Evolutionary conservation across 2,329 filamentous ascomycete species (phyloP), one percentile per base, ranked within the genome.

Genomic region (Diaporthe longicolla): DNA sequence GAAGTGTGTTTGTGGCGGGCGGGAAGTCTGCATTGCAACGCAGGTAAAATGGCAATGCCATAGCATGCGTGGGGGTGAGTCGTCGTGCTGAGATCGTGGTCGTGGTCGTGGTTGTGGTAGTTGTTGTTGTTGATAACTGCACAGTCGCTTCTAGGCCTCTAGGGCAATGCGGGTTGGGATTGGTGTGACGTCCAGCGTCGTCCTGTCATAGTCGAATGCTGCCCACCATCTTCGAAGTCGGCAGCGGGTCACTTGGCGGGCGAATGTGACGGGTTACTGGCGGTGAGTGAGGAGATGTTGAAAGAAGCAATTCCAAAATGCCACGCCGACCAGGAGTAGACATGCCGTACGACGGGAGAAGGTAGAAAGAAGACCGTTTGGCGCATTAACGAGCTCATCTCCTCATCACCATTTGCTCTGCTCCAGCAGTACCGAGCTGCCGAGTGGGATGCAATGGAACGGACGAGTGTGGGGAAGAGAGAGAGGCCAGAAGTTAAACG

Each of bases 401-500:
- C 26, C 59, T 48, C 50, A 70, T 13, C 26, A 50, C 26, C 54
- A 21, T 59, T 2, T 70, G 54, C 32, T 11, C 32, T 52, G 29
- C 21, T 32, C 21, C 29, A 10, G 45, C 43, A 37, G 26, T 15
- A 11, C 43, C n/a, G 37, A 45, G 52, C 9, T 19, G 45, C 52
- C 32, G 32, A 37, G 8, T 54, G 35, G 48, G 1, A 24, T 40
- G 37, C 37, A 48, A 61, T 26, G 35, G 29, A 26, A 10, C n/a
- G 8, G 45, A 40, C 10, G 24, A 52, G 48, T 48, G 55, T 61
- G 58, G n/a, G 48, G 48, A 26, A 63, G 45, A 58, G 21, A 58
- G 45, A 26, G 7, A 32, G n/a, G 54, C n/a, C 17, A 61, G 40
- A 73, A 66, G 72, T 48, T 45, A 71, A 73, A 73, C 59, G 54